These are phyloP conservation scores for Sanghuangporus baumii DNA, from an alignment of 1,284 basidiomycete genomes.

Conservation along the genomic window DNA sequence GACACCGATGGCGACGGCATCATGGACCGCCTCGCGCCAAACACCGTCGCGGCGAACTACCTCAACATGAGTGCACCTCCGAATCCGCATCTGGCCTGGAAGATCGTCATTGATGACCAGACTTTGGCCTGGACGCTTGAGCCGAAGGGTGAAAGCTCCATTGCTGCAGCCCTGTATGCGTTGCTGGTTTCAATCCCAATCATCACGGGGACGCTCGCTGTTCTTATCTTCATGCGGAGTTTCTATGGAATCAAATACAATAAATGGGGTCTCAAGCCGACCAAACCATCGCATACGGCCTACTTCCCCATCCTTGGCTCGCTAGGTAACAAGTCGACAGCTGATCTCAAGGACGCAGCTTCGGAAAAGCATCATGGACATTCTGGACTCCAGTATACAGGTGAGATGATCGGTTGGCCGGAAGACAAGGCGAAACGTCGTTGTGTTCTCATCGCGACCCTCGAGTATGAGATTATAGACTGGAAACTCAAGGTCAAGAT, in stretches of 20 bases:
- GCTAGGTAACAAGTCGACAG: slow-evolving; percentile 58
- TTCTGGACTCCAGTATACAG: slow-evolving; percentile 37
- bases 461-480: slow-evolving; percentile 93
- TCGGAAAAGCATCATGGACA: slow-evolving; percentile 62
- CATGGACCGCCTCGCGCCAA: slow-evolving; percentile 85
- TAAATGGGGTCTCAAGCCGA: slow-evolving; percentile 76
- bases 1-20: slow-evolving; percentile 83
- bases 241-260: slow-evolving; percentile 95
- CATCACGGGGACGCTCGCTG: slow-evolving; percentile 78
- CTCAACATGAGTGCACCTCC: slow-evolving; percentile 86
- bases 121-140: slow-evolving; percentile 71
- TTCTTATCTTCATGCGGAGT: slow-evolving; percentile 86
- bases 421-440: slow-evolving; percentile 85
- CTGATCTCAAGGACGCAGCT: slow-evolving; percentile 54
- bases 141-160: slow-evolving; percentile 74
- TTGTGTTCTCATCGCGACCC: slow-evolving; percentile 84
- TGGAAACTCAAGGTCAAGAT: slow-evolving; percentile 98
- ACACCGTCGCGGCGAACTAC: slow-evolving; percentile 79
- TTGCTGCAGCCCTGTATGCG: slow-evolving; percentile 82
- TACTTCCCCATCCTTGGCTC: slow-evolving; percentile 74
- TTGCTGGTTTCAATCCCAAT: slow-evolving; percentile 77
- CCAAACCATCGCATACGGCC: slow-evolving; percentile 53
- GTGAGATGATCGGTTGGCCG: slow-evolving; percentile 85
- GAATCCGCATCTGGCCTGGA: slow-evolving; percentile 79
- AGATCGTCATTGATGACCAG: slow-evolving; percentile 71